Percentiles rank a stretch among this genome's conserved stretches.
These are phyloP conservation scores for Penicillium nucicola DNA, from an alignment of 495 filamentous ascomycete genomes.

Conservation along the genomic window DNA sequence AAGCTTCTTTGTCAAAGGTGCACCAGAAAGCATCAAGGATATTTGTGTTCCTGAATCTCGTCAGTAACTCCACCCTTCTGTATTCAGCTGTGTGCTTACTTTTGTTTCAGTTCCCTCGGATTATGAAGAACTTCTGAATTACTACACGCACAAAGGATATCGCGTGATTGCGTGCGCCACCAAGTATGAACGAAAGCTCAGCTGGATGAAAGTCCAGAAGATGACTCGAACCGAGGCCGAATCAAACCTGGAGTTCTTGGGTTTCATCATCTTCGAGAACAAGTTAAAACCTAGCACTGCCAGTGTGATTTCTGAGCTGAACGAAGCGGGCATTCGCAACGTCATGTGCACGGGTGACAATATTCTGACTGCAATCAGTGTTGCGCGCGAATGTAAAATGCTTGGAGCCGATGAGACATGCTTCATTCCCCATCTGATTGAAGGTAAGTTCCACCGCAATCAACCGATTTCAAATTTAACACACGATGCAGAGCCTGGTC, in stretches of 20 bases:
- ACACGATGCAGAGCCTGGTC: conserved; percentile 48
- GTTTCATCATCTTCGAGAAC: conserved; percentile 98
- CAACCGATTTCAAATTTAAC: conserved; percentile 1
- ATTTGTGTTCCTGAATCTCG: conserved; percentile 81
- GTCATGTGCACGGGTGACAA: conserved; percentile 99
- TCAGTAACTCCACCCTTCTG: conserved; percentile 39
- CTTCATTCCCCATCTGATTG: conserved; percentile 84
- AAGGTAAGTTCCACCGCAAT: conserved; percentile 47
- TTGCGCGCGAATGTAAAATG: conserved; percentile 87
- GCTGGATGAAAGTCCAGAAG: conserved; percentile 92
- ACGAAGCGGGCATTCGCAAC: conserved; percentile 77
- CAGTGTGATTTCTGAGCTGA: conserved; percentile 76
- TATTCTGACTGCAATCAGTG: conserved; percentile 94
- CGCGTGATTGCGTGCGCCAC: conserved; percentile 97
- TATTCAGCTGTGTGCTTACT: conserved; percentile 6
- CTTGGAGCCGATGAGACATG: conserved; percentile 78
- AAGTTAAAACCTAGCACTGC: conserved; percentile 87
- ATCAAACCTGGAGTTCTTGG: conserved; percentile 75
- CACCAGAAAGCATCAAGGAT: conserved; percentile 91
- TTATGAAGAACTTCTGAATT: conserved; percentile 80
- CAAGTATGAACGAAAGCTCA: conserved; percentile 79
- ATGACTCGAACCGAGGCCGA: conserved; percentile 86
- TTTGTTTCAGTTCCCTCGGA: conserved; percentile 67
- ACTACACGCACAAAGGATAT: conserved; percentile 94
- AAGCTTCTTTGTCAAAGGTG: conserved; percentile 91